phyloP scores from a whole-genome alignment of 164 flowering plant genomes.

The Nymphaea thermarum region DNA sequence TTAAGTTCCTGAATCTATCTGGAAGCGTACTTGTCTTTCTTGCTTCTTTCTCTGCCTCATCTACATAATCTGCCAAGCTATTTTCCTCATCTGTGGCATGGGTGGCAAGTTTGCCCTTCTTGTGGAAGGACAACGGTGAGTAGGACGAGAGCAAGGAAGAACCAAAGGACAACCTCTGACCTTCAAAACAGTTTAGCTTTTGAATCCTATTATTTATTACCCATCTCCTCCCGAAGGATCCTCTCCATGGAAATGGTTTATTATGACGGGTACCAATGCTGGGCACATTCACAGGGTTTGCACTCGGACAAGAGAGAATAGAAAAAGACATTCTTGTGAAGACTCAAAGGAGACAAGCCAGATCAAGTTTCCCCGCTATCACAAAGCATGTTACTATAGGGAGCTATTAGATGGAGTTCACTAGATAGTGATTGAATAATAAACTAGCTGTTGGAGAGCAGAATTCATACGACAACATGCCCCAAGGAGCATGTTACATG shows the following conservation, averaged over 20 bases:
- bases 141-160: background rate
- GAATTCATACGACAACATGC: too few relatives aligned
- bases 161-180: background rate
- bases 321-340: background rate
- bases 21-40: constrained; percentile 62
- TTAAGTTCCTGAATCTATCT: constrained; percentile 48
- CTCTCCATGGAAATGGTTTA: background rate
- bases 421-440: too few relatives aligned
- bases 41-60: constrained; percentile 29
- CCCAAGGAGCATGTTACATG: too few relatives aligned
- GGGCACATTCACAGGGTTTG: background rate
- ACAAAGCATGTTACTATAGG: too few relatives aligned
- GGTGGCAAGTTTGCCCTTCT: background rate
- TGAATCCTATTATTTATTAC: background rate
- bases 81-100: constrained; percentile 14
- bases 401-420: too few relatives aligned
- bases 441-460: too few relatives aligned
- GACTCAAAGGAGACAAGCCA: background rate
- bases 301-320: background rate
- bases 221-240: background rate
- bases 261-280: background rate
- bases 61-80: constrained; percentile 9
- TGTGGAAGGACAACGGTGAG: background rate
- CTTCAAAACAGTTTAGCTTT: background rate
- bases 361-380: too few relatives aligned